A percentile compares a stretch with the other conserved stretches of the same genome.
phyloP scores from a whole-genome alignment of 2,329 filamentous ascomycete species.

The Colletotrichum scovillei region DNA sequence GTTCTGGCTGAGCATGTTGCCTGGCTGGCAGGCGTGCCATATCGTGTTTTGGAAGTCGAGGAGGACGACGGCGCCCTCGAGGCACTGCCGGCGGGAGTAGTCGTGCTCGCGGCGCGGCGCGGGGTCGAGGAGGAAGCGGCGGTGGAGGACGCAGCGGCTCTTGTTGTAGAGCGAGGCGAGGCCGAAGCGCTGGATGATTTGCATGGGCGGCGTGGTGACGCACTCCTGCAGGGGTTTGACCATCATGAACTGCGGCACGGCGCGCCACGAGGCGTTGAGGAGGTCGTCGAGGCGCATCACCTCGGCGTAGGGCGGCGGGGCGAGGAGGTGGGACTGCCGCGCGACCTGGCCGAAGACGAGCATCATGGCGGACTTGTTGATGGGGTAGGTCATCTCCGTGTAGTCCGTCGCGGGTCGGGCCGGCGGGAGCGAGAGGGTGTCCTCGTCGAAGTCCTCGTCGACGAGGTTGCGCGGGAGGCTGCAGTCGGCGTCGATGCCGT shows the following conservation, averaged over 20 bases:
- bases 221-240: slow-evolving; percentile 60
- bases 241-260: slow-evolving; percentile 60
- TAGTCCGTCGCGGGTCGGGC: slow-evolving; percentile 68
- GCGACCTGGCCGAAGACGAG: slow-evolving; percentile 62
- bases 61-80: slow-evolving; percentile 60
- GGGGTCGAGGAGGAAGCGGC: slow-evolving; percentile 61
- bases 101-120: slow-evolving; percentile 56
- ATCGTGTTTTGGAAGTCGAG: slow-evolving; percentile 60
- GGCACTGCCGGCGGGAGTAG: slow-evolving; percentile 62
- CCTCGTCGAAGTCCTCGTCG: slow-evolving; percentile 73
- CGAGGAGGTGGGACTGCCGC: slow-evolving; percentile 60
- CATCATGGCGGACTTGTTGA: slow-evolving; percentile 61
- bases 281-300: slow-evolving; percentile 59
- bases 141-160: slow-evolving; percentile 65
- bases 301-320: slow-evolving; percentile 59
- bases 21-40: slow-evolving; percentile 62
- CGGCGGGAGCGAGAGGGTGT: slow-evolving; percentile 64
- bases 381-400: slow-evolving; percentile 67
- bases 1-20: slow-evolving; percentile 62
- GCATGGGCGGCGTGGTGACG: slow-evolving; percentile 58
- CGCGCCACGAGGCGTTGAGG: slow-evolving; percentile 57
- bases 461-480: slow-evolving; percentile 70
- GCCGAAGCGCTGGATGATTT: slow-evolving; percentile 65
- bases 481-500: slow-evolving; percentile 72
- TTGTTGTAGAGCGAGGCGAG: slow-evolving; percentile 65